These are phyloP conservation scores for Ambrosia trifida DNA, from an alignment of 129 eudicot species.

Conservation along the genomic window DNA sequence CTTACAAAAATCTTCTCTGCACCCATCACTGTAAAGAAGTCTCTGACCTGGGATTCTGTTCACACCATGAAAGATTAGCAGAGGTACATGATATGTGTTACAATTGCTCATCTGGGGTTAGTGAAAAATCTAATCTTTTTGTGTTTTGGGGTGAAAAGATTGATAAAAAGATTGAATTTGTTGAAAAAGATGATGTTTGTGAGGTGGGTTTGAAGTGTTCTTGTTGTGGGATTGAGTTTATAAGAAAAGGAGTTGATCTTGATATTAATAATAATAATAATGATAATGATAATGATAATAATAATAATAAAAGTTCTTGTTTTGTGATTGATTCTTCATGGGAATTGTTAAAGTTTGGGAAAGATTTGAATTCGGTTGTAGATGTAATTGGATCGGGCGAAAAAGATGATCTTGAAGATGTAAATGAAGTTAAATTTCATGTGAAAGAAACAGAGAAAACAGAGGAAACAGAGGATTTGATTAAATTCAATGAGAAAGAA, in stretches of 20 bases:
- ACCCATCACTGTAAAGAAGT: constrained; percentile 76
- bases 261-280: too few species aligned
- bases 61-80: constrained; percentile 64
- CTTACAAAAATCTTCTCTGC: constrained; percentile 58
- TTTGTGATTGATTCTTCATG: constrained; percentile 49
- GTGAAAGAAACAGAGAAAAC: constrained; percentile 40
- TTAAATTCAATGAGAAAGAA: constrained; percentile 23
- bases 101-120: constrained; percentile 59
- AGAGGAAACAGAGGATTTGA: constrained; percentile 20
- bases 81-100: constrained; percentile 61
- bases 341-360: background rate
- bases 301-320: constrained; percentile 45
- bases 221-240: constrained; percentile 70
- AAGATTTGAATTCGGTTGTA: constrained; percentile 24
- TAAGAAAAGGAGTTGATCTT: constrained; percentile 28
- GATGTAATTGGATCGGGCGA: constrained; percentile 37
- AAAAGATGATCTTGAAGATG: background rate
- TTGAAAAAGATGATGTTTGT: constrained; percentile 41
- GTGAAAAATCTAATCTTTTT: constrained; percentile 38
- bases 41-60: constrained; percentile 65
- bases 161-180: constrained; percentile 48
- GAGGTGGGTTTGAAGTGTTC: constrained; percentile 61
- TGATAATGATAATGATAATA: background rate
- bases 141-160: constrained; percentile 29
- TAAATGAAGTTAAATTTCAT: constrained; percentile 21